These are phyloP conservation scores for Phytophthora ohioensis DNA, from an alignment of 352 stramenopile species.

Conservation along the genomic window DNA sequence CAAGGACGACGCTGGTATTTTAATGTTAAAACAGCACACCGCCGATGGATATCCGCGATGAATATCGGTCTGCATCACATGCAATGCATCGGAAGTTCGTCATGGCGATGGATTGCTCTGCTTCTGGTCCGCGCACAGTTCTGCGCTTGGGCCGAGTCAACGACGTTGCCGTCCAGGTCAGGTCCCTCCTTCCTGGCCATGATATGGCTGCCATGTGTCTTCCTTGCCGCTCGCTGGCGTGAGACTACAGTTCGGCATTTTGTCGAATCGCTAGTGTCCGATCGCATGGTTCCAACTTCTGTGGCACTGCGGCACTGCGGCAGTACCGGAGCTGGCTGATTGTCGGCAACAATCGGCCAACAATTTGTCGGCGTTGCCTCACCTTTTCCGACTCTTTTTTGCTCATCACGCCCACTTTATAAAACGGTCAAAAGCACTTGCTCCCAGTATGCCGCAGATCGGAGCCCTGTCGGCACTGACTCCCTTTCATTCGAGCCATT, in stretches of 20 bases:
- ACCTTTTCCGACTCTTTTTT: constrained; percentile 18
- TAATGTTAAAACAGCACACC: no score
- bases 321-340: background rate
- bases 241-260: constrained; percentile 15
- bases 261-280: constrained; percentile 9
- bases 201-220: background rate
- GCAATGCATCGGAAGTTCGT: background rate
- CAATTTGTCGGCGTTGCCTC: background rate
- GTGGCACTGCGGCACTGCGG: background rate
- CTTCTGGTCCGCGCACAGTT: background rate
- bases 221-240: constrained; percentile 3
- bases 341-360: background rate
- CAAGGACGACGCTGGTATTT: no score
- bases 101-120: background rate
- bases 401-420: constrained; percentile 6
- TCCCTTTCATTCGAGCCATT: constrained; percentile 28
- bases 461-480: constrained; percentile 22
- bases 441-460: constrained; percentile 9
- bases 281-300: constrained; percentile 13
- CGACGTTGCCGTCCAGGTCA: background rate
- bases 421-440: constrained; percentile 24
- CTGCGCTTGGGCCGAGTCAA: background rate
- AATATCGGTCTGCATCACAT: no score
- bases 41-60: no score
- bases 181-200: constrained; percentile 7